Percentiles rank a stretch among this genome's conserved stretches.
Evolutionary conservation across 164 flowering plant genomes (phyloP).

Genomic region (Taxillus chinensis): DNA sequence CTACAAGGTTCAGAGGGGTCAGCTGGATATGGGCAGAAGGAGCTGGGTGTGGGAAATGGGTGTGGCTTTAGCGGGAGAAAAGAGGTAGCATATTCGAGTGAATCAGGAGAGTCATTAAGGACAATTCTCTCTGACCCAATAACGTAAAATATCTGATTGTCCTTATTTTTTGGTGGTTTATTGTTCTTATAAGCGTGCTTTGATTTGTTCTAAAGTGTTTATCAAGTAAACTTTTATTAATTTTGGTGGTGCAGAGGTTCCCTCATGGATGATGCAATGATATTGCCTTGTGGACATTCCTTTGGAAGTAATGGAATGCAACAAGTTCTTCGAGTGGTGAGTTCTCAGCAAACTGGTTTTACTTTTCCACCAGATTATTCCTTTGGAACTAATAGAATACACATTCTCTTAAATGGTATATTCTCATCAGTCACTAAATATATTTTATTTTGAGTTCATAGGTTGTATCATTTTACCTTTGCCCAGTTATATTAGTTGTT

Average conservation of each 20-base stretch:
- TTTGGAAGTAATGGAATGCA: conserved; percentile 79
- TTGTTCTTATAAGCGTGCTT: neutral
- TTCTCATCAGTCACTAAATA: too few relatives aligned
- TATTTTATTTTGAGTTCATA: neutral
- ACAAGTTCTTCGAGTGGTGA: conserved; percentile 54
- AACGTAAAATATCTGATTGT: conserved; percentile 39
- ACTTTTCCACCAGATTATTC: neutral
- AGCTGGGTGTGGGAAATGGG: conserved; percentile 43
- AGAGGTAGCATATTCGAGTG: conserved; percentile 35
- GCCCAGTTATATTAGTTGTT: neutral
- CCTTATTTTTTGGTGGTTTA: neutral
- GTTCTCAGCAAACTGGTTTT: conserved; percentile 9
- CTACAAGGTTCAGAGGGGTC: conserved; percentile 38
- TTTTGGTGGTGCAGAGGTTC: conserved; percentile 39
- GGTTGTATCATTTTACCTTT: neutral
- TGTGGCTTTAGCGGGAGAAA: conserved; percentile 64
- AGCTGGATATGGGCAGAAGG: conserved; percentile 38
- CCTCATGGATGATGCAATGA: conserved; percentile 96
- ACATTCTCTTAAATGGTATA: too few relatives aligned
- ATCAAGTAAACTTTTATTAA: neutral
- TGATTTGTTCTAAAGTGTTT: neutral
- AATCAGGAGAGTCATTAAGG: conserved; percentile 61
- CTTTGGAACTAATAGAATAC: neutral
- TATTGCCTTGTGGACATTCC: conserved; percentile 95
- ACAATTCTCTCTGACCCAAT: conserved; percentile 74